phyloP scores from a whole-genome alignment of 192 early-diverging fungal genomes.

The Thamnidium elegans region DNA sequence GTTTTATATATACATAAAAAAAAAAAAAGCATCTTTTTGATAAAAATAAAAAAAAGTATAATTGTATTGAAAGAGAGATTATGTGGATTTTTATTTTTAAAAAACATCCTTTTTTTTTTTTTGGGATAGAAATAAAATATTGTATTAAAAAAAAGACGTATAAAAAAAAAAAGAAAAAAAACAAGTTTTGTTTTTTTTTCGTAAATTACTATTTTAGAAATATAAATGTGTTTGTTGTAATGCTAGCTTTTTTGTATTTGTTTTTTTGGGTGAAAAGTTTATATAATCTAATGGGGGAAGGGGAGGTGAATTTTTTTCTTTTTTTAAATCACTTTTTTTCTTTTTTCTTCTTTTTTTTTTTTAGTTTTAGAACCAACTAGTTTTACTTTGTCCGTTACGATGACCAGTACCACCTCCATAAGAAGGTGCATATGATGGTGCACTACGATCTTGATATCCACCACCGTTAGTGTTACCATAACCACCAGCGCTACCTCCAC shows the following conservation, averaged over 20 bases:
- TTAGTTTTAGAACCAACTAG: conserved; percentile 38
- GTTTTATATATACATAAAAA: neutral
- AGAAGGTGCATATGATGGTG: conserved; percentile 1
- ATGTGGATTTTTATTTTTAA: neutral
- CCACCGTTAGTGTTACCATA: neutral
- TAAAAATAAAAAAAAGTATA: conserved; percentile 11
- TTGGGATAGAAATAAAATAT: neutral
- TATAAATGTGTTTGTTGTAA: no score
- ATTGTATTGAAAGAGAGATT: conserved; percentile 3
- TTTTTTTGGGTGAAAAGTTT: no score
- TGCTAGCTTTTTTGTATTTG: no score
- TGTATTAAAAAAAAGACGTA: neutral
- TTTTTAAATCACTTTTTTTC: no score
- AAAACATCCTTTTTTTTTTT: no score
- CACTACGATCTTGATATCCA: neutral
- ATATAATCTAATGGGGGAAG: no score
- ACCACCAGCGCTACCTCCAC: conserved; percentile 7
- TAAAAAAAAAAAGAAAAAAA: no score
- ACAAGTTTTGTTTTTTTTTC: no score
- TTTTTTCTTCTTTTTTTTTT: neutral
- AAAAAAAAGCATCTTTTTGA: neutral
- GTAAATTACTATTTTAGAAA: no score
- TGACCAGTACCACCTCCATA: conserved; percentile 20
- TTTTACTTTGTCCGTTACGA: conserved; percentile 37
- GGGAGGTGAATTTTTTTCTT: no score